Percentiles rank a stretch among this genome's conserved stretches.
phyloP scores from a whole-genome alignment of 176 grass and related monocot genomes.

The Lolium multiflorum region DNA sequence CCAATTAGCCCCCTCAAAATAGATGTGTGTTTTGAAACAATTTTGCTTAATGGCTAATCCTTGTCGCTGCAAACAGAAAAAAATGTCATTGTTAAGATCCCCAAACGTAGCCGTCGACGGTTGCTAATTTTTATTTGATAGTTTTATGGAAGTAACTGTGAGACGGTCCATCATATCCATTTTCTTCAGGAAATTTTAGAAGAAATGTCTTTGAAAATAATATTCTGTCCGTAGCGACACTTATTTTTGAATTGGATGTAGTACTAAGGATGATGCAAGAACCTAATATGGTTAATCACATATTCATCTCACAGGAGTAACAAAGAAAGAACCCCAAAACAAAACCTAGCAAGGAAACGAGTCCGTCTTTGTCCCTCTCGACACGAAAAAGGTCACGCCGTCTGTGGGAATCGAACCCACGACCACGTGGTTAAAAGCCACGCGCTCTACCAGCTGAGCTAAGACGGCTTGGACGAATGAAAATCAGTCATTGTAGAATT shows the following conservation, averaged over 20 bases:
- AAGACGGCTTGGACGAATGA: not conserved
- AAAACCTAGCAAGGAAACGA: too few relatives aligned
- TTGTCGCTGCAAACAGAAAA: not conserved
- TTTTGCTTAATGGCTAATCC: not conserved
- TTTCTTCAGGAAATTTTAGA: not conserved
- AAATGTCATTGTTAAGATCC: not conserved
- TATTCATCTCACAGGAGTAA: too few relatives aligned
- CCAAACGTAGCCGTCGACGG: not conserved
- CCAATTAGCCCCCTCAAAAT: not conserved
- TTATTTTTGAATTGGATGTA: too few relatives aligned
- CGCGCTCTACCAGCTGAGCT: slow-evolving; percentile 68
- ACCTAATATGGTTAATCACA: too few relatives aligned
- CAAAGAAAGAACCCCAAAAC: too few relatives aligned
- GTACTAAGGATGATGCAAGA: too few relatives aligned
- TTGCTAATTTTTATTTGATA: not conserved
- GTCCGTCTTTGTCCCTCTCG: slow-evolving; percentile 1
- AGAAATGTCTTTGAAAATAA: not conserved
- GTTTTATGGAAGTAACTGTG: too few relatives aligned
- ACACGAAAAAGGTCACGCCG: slow-evolving; percentile 42
- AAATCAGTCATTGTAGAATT: rapidly evolving
- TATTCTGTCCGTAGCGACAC: too few relatives aligned
- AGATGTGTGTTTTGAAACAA: not conserved
- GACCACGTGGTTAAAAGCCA: slow-evolving; percentile 75
- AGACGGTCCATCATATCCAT: not conserved
- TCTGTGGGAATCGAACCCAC: slow-evolving; percentile 67